Evolutionary conservation across 2,329 filamentous ascomycete species (phyloP), one percentile per base, ranked within the genome.

Genomic region (Endothia cerciana): DNA sequence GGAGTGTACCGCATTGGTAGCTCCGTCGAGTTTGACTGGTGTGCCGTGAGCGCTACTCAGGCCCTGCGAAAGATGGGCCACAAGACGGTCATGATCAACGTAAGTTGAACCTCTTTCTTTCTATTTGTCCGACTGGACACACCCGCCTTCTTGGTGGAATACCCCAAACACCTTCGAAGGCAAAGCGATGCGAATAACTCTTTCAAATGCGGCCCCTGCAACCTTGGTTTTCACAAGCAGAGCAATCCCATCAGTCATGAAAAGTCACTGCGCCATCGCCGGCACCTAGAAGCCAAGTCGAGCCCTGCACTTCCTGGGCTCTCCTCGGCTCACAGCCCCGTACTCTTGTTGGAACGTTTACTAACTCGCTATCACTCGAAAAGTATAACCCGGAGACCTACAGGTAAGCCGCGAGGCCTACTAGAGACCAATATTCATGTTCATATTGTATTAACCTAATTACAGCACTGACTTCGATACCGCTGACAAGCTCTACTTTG

Each of bases 11-110:
- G 95, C 76, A 99, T 98, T 76, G 95, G 95, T 74, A 94, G 91
- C 81, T 97, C 94, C 7, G 95, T 99, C 62, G 95, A 99, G 80
- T 99, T 99, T 76, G 94, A 99, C 80, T 98, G 94, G 94, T 98
- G 94, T 77, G 93, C 94, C 70, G 93, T 97, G 68, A 95, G 93
- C 74, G 91, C 93, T 70, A 94, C 93, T 13, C 85, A 92, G 69
- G 91, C 93, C 51, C 85, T 98, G 69, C 88, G 89, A 73, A 84
- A 90, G 68, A 92, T 97, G 84, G 94, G 93, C 71, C 91, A 97
- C 84, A 97, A 97, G 89, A 98, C 95, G 38, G 89, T 97, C 65
- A 97, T 98, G 92, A 95, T 99, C 74, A 98, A 98, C 74, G 84
- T 86, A 79, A 83, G 83, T 60, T 30, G 28, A 40, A 22, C 8